A percentile compares a stretch with the other conserved stretches of the same genome.
These are phyloP conservation scores for Stephania japonica DNA, from an alignment of 164 flowering plant species.

Conservation along the genomic window DNA sequence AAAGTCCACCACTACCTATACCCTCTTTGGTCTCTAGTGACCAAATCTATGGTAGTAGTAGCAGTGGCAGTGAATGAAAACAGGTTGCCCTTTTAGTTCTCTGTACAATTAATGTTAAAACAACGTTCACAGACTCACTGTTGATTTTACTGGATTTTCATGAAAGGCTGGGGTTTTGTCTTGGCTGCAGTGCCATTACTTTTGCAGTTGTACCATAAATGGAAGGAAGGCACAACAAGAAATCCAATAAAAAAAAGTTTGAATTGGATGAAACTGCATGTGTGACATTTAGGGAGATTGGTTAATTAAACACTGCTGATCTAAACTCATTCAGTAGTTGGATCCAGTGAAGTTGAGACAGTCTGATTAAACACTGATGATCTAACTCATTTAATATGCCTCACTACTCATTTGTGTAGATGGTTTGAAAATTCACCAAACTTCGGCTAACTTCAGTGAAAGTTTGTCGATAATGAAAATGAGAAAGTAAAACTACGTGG, in stretches of 20 bases:
- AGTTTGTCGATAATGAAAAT: too few relatives aligned
- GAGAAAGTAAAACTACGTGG: too few relatives aligned
- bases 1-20: not conserved
- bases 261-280: not conserved
- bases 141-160: not conserved
- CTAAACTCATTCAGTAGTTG: not conserved
- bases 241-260: not conserved
- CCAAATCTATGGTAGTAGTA: not conserved
- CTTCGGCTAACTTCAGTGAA: too few relatives aligned
- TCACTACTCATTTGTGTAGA: not conserved
- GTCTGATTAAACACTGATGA: not conserved
- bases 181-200: not conserved
- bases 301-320: not conserved
- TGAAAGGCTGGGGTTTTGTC: not conserved
- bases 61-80: not conserved
- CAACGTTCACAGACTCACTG: not conserved
- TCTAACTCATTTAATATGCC: not conserved
- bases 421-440: too few relatives aligned
- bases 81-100: not conserved
- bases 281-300: not conserved
- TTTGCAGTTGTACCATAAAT: not conserved
- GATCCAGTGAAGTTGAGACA: not conserved
- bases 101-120: too few relatives aligned
- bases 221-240: not conserved
- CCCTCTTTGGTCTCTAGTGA: not conserved